Percentiles rank a stretch among this genome's conserved stretches.
phyloP scores from a whole-genome alignment of 2,329 filamentous ascomycete genomes.

The Penicillium sp. region DNA sequence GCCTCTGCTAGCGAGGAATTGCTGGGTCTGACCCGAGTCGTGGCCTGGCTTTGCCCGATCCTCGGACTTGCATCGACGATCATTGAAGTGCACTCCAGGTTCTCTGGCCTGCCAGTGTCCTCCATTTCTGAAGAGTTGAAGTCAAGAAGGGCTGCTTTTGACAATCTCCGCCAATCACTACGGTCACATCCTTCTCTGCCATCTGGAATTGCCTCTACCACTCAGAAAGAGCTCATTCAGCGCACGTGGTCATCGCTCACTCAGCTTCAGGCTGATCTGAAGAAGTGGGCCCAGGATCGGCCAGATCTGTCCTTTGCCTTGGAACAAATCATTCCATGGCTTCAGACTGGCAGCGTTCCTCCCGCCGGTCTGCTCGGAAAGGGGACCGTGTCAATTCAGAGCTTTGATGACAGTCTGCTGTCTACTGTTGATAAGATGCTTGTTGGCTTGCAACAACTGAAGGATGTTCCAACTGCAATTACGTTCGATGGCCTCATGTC shows the following conservation, averaged over 20 bases:
- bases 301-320: slow-evolving; percentile 67
- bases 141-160: slow-evolving; percentile 55
- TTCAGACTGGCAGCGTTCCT: slow-evolving; percentile 38
- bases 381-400: slow-evolving; percentile 35
- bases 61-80: slow-evolving; percentile 64
- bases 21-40: slow-evolving; percentile 29
- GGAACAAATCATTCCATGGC: slow-evolving; percentile 68
- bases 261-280: slow-evolving; percentile 45
- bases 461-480: slow-evolving; percentile 57
- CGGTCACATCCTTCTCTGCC: slow-evolving; percentile 54
- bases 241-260: slow-evolving; percentile 31
- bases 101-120: slow-evolving; percentile 58
- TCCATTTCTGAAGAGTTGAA: slow-evolving; percentile 50
- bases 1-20: slow-evolving; percentile 19
- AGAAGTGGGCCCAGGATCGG: slow-evolving; percentile 47
- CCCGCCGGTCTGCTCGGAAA: slow-evolving; percentile 11
- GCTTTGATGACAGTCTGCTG: slow-evolving; percentile 62
- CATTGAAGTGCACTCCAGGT: slow-evolving; percentile 65
- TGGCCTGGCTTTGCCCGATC: slow-evolving; percentile 69
- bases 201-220: slow-evolving; percentile 45
- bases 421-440: slow-evolving; percentile 73
- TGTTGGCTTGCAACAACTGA: slow-evolving; percentile 72
- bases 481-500: slow-evolving; percentile 67
- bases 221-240: slow-evolving; percentile 32
- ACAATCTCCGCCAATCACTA: slow-evolving; percentile 46